A percentile compares a stretch with the other conserved stretches of the same genome.
phyloP scores from a whole-genome alignment of 257 asterid species.

The Petrea volubilis region DNA sequence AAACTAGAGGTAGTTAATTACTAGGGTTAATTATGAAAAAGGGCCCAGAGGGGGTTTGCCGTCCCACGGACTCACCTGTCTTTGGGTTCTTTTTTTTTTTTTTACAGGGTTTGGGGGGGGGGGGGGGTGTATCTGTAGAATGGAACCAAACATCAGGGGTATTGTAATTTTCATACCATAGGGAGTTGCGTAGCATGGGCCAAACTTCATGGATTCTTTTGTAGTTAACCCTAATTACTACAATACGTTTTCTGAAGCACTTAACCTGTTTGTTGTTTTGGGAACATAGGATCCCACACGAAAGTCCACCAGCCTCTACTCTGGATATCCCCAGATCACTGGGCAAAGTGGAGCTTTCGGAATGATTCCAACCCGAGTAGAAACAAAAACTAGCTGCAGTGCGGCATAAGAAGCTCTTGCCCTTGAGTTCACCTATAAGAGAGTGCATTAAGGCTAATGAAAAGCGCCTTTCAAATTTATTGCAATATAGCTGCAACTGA shows the following conservation, averaged over 20 bases:
- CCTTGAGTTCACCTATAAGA: conserved; percentile 80
- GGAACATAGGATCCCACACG: conserved; percentile 96
- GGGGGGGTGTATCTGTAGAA: too few species aligned
- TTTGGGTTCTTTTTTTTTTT: too few species aligned
- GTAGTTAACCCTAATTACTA: too few species aligned
- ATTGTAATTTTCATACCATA: too few species aligned
- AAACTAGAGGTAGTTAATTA: conserved; percentile 18
- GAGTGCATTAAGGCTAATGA: conserved; percentile 27
- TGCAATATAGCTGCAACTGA: conserved; percentile 16
- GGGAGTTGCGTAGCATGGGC: too few species aligned
- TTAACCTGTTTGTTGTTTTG: conserved; percentile 91
- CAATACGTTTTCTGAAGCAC: conserved; percentile 15
- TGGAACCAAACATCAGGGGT: too few species aligned
- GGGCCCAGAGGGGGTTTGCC: too few species aligned
- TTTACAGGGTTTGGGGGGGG: too few species aligned
- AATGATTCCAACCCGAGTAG: conserved; percentile 86
- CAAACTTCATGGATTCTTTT: too few species aligned
- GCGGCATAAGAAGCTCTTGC: conserved; percentile 91
- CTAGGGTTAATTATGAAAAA: too few species aligned
- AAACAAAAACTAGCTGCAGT: conserved; percentile 99
- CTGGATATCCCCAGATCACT: conserved; percentile 56
- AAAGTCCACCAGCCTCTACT: conserved; percentile 76
- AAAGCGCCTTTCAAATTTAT: conserved; percentile 21
- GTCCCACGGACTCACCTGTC: too few species aligned
- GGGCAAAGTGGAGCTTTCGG: conserved; percentile 81